Percentiles rank a stretch among this genome's conserved stretches.
Conservation (phyloP, 768 basidiomycete species). For the Leucocoprinus leucothites region DNA sequence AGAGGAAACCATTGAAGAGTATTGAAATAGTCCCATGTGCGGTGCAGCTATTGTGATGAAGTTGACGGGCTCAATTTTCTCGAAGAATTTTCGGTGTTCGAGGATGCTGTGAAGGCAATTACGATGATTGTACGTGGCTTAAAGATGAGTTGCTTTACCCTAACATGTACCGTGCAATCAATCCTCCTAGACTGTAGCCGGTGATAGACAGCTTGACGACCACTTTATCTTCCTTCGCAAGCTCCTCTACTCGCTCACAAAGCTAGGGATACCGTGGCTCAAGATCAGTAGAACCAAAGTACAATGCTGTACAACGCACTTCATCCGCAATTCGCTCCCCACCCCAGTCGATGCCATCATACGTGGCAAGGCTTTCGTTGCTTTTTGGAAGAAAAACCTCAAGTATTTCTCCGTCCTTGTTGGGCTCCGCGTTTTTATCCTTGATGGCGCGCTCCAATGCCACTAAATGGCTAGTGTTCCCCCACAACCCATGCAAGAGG, state of each 20-base stretch:
- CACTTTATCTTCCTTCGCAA: slow-evolving; percentile 48
- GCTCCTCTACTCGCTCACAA: slow-evolving; percentile 47
- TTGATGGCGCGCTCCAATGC: slow-evolving; percentile 52
- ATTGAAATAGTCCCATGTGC: slow-evolving; percentile 70
- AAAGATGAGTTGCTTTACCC: slow-evolving; percentile 42
- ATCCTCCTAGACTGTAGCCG: slow-evolving; percentile 81
- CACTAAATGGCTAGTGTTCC: slow-evolving; percentile 61
- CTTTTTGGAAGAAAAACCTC: slow-evolving; percentile 62
- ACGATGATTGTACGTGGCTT: not conserved
- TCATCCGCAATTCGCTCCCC: slow-evolving; percentile 79
- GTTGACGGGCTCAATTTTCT: slow-evolving; percentile 66
- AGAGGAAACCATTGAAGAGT: slow-evolving; percentile 55
- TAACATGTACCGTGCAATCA: slow-evolving; percentile 76
- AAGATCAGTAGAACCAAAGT: not conserved
- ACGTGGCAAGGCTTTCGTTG: slow-evolving; percentile 65
- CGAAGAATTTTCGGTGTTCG: slow-evolving; percentile 68
- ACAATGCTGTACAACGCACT: slow-evolving; percentile 38
- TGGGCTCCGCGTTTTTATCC: slow-evolving; percentile 34
- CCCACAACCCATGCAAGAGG: slow-evolving; percentile 78
- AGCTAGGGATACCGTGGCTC: slow-evolving; percentile 38
- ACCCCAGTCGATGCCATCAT: slow-evolving; percentile 85
- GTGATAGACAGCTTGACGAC: slow-evolving; percentile 72
- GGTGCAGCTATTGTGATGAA: slow-evolving; percentile 86
- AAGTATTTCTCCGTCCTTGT: slow-evolving; percentile 39
- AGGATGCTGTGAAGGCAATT: slow-evolving; percentile 44